phyloP scores from a whole-genome alignment of 2,329 filamentous ascomycete genomes.

The Scleromitrula shiraiana region DNA sequence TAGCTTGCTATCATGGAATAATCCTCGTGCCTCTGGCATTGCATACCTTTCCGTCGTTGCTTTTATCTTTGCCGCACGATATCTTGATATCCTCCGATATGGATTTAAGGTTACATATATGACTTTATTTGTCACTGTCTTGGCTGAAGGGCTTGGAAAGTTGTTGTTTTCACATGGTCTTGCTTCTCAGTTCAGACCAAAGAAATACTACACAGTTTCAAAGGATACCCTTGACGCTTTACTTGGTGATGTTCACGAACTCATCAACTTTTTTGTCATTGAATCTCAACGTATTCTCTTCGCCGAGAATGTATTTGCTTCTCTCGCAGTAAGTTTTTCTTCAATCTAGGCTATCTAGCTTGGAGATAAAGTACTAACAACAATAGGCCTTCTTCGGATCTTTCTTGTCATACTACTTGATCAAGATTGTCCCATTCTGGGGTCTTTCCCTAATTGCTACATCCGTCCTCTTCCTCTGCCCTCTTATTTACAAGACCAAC shows the following conservation, averaged over 20 bases:
- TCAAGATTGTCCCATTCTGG: constrained; percentile 65
- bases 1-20: constrained; percentile 61
- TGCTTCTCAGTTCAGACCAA: constrained; percentile 57
- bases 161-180: constrained; percentile 52
- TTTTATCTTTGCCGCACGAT: constrained; percentile 55
- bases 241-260: constrained; percentile 57
- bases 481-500: constrained; percentile 59
- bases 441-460: constrained; percentile 54
- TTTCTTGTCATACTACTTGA: constrained; percentile 59
- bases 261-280: constrained; percentile 65
- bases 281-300: constrained; percentile 62
- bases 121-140: constrained; percentile 50
- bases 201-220: constrained; percentile 59
- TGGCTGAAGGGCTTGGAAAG: constrained; percentile 55
- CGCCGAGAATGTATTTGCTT: constrained; percentile 56
- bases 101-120: constrained; percentile 58
- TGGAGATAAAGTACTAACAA: constrained; percentile 10
- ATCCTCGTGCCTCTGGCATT: constrained; percentile 58
- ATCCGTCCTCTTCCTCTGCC: constrained; percentile 52
- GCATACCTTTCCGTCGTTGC: constrained; percentile 51
- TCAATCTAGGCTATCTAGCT: neutral
- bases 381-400: constrained; percentile 49
- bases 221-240: constrained; percentile 52
- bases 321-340: constrained; percentile 45
- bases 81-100: constrained; percentile 59